Conservation (phyloP, 345 rosid species). For the Anastatica hierochuntica region DNA sequence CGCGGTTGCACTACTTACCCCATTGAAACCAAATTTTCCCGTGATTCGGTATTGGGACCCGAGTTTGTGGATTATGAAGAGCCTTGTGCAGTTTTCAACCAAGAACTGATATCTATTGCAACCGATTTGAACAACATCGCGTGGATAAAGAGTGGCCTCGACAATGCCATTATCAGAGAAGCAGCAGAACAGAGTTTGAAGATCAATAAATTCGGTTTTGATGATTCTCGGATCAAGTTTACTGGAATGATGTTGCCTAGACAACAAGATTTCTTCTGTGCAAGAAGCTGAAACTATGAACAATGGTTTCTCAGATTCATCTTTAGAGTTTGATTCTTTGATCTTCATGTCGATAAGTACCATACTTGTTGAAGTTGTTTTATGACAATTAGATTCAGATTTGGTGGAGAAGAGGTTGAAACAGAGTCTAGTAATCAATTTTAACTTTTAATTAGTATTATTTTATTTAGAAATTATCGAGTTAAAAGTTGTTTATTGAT, state of each 20-base stretch:
- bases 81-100: constrained; percentile 41
- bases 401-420: background rate
- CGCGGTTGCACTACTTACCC: constrained; percentile 49
- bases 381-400: too few relatives aligned
- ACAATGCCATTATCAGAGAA: constrained; percentile 34
- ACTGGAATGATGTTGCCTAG: constrained; percentile 41
- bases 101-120: constrained; percentile 65
- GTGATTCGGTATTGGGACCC: constrained; percentile 55
- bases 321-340: too few relatives aligned
- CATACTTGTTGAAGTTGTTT: background rate
- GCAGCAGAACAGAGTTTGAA: constrained; percentile 31
- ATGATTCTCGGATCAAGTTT: constrained; percentile 41
- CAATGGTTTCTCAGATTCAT: constrained; percentile 19
- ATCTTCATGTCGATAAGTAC: background rate
- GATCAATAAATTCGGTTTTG: constrained; percentile 23
- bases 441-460: too few relatives aligned
- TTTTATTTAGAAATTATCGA: too few relatives aligned
- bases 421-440: constrained; percentile 8
- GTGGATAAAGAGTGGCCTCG: constrained; percentile 74
- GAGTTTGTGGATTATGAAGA: constrained; percentile 80
- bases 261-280: constrained; percentile 31
- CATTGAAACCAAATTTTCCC: constrained; percentile 13
- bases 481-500: too few relatives aligned
- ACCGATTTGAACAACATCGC: constrained; percentile 81
- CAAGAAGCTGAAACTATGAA: constrained; percentile 44